Percentiles rank a stretch among this genome's conserved stretches.
These are phyloP conservation scores for Aciculosporium take DNA, from an alignment of 2,329 filamentous ascomycete species.

Conservation along the genomic window DNA sequence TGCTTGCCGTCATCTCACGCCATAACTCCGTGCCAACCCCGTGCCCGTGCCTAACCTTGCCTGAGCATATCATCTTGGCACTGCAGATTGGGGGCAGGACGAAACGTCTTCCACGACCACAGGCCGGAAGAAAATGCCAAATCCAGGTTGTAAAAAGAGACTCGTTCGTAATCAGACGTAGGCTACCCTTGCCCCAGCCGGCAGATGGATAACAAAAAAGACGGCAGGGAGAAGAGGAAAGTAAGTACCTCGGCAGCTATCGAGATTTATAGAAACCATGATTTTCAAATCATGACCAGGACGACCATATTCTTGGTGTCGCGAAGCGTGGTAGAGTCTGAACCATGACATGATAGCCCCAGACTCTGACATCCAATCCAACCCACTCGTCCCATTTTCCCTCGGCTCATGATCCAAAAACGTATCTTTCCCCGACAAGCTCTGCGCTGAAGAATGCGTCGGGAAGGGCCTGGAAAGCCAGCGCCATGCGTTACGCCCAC, in stretches of 20 bases:
- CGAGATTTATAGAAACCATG: no score
- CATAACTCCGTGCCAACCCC: background rate
- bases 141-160: background rate
- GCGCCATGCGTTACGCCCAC: background rate
- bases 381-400: no score
- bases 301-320: no score
- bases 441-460: background rate
- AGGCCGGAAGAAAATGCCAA: background rate
- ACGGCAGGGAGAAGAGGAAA: background rate
- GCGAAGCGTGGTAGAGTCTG: no score
- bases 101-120: background rate
- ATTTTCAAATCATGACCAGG: no score
- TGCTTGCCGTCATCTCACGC: conserved; percentile 1
- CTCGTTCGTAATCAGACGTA: background rate
- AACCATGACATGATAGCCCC: no score
- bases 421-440: background rate
- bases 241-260: background rate
- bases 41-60: background rate
- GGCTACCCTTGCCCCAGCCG: background rate
- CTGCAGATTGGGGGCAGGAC: background rate
- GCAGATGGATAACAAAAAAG: background rate
- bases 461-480: background rate
- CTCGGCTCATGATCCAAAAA: no score
- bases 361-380: no score
- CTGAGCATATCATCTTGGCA: background rate